phyloP scores from a whole-genome alignment of 495 filamentous ascomycete species.

The Podospora fimiseda region DNA sequence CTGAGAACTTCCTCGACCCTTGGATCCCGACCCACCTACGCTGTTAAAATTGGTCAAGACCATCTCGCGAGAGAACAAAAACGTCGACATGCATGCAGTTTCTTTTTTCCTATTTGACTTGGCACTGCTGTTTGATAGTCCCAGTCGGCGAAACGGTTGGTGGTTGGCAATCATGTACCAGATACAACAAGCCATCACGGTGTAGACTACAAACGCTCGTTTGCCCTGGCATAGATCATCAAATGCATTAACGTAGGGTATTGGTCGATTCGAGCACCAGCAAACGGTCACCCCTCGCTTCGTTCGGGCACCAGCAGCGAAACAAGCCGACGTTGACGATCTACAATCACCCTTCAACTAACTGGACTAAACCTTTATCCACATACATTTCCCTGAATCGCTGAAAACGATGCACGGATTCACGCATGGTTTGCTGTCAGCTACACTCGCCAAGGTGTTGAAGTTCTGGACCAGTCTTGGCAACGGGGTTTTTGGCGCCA shows the following conservation, averaged over 20 bases:
- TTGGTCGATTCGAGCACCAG: constrained; percentile 24
- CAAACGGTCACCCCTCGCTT: constrained; percentile 26
- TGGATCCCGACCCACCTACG: not conserved
- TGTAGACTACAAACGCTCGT: constrained; percentile 8
- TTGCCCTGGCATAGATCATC: not conserved
- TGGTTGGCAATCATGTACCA: not conserved
- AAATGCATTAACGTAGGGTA: constrained; percentile 5
- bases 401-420: not conserved
- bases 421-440: not conserved
- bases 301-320: constrained; percentile 43
- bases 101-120: constrained; percentile 39
- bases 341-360: too few species aligned
- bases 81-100: constrained; percentile 31
- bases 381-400: too few species aligned
- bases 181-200: constrained; percentile 7
- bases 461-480: constrained; percentile 4
- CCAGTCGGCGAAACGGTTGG: constrained; percentile 11
- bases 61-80: too few species aligned
- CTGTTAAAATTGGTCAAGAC: too few species aligned
- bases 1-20: not conserved
- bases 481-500: not conserved
- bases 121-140: constrained; percentile 19
- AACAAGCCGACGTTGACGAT: constrained; percentile 34
- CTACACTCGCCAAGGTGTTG: not conserved
- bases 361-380: too few species aligned